phyloP scores from a whole-genome alignment of 1,284 basidiomycete species.

The Nidula niveotomentosa region DNA sequence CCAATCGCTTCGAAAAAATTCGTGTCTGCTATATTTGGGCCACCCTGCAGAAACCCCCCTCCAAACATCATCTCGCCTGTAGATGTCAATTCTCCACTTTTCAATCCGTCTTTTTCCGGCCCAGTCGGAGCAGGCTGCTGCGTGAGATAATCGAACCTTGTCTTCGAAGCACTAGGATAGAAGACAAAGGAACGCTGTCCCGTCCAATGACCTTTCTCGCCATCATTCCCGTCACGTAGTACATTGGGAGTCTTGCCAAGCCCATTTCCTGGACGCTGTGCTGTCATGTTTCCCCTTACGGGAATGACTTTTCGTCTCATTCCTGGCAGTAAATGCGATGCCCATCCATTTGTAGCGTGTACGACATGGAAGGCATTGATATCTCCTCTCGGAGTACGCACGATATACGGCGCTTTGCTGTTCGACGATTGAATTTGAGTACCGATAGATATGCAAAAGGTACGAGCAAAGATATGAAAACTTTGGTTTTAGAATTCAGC shows the following conservation, averaged over 20 bases:
- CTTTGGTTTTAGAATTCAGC: slow-evolving; percentile 14
- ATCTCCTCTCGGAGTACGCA: slow-evolving; percentile 51
- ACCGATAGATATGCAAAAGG: slow-evolving; percentile 40
- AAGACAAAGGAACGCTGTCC: slow-evolving; percentile 51
- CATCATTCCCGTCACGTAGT: background rate
- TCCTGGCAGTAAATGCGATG: slow-evolving; percentile 58
- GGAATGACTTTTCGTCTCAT: slow-evolving; percentile 56
- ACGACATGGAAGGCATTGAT: slow-evolving; percentile 56
- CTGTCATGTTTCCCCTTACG: slow-evolving; percentile 59
- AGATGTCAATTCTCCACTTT: slow-evolving; percentile 12
- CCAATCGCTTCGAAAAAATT: slow-evolving; percentile 31
- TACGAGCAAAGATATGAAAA: slow-evolving; percentile 42
- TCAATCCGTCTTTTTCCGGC: too few species aligned
- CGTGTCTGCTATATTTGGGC: slow-evolving; percentile 17
- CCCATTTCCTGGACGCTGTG: slow-evolving; percentile 47
- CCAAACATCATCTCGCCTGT: slow-evolving; percentile 61
- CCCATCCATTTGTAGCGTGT: slow-evolving; percentile 77
- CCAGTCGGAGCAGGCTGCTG: slow-evolving; percentile 43
- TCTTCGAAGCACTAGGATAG: slow-evolving; percentile 31
- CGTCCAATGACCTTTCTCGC: slow-evolving; percentile 6
- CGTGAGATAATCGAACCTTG: slow-evolving; percentile 65
- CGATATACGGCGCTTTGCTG: slow-evolving; percentile 27
- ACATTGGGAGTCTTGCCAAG: too few species aligned
- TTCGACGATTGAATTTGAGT: background rate
- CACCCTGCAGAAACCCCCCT: slow-evolving; percentile 32